Conservation (phyloP, 2,329 filamentous ascomycete genomes). For the Paracoccidioides lutzii region DNA sequence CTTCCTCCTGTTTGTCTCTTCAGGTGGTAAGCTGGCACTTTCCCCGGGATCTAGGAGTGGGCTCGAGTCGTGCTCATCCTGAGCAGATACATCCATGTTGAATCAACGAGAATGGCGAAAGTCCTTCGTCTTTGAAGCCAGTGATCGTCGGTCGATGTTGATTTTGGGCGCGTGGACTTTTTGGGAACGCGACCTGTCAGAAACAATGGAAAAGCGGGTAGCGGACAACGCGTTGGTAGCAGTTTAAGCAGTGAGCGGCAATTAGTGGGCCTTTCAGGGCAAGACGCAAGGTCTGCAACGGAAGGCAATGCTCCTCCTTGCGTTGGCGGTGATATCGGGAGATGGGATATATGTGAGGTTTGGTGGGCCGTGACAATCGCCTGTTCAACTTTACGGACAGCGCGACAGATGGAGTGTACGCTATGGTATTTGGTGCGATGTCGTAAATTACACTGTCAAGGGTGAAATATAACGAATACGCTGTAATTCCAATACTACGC, state of each 20-base stretch:
- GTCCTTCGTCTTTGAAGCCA: neutral
- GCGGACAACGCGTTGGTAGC: neutral
- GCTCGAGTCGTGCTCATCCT: conserved; percentile 10
- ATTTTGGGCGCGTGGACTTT: neutral
- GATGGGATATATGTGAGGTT: too few species aligned
- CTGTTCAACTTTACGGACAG: too few species aligned
- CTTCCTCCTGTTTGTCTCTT: conserved; percentile 26
- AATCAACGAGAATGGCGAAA: neutral
- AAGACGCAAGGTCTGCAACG: too few species aligned
- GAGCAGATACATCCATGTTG: neutral
- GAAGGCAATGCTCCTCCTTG: too few species aligned
- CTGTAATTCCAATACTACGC: too few species aligned
- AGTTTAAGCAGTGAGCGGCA: neutral
- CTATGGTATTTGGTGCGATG: too few species aligned
- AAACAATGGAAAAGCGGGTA: neutral
- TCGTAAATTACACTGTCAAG: too few species aligned
- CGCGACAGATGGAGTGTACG: too few species aligned
- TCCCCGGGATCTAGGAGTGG: conserved; percentile 9
- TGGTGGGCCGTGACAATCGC: too few species aligned
- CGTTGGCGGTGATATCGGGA: too few species aligned
- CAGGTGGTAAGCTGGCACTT: conserved; percentile 14
- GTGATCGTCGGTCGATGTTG: neutral
- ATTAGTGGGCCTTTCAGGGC: too few species aligned
- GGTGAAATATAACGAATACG: too few species aligned
- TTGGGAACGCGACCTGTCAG: neutral